Base-by-base conservation (phyloP, 768 basidiomycete species). In the Sarcodon aspratus region DNA sequence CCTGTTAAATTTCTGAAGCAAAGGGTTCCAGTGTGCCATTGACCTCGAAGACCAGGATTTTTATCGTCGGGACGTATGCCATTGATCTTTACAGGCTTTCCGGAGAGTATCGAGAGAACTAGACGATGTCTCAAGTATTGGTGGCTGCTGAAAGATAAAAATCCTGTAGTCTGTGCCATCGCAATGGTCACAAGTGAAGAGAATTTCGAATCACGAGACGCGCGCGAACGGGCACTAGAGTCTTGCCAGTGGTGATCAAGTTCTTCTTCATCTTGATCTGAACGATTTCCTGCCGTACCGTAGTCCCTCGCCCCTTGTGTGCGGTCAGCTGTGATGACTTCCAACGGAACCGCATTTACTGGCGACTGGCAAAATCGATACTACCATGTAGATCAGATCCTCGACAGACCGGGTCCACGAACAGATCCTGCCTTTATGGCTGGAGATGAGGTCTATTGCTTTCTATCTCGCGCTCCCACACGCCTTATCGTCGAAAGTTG, bases 41-140 rank as follows among this genome's bases (percentile, higher is more conserved):
- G 50, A 91, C 90, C 91, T 76, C 81, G 70, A n/a, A 99, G 67
- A 62, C 96, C 96, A 21, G 95, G 94, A 63, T 98, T 86, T 58
- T 92, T 92, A 66, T 97, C 93, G 33, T 91, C 81, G 1, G 88
- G 70, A 27, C 96, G 81, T 51, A 99, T 96, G 55, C 79, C 82
- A 59, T 92, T 83, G 36, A 98, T 85, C 49, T 80, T 75, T 3
- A 95, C 77, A 37, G 83, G 69, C 57, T 85, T 88, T 46, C 94
- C 91, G 45, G 89, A 92, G 35, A 98, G 73, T 15, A 98, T 74
- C 0, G 89, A 88, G n/a, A 98, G 73, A 0, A 93, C 84, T 4
- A 98, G 70, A 31, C 94, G 82, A 52, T 84, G 79, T 15, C 95
- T 75, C 32, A 99, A 70, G 67, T 87, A 76, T 48, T 82, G 76